Base-by-base conservation (phyloP, 2,329 filamentous ascomycete genomes). In the Beauveria sp. region DNA sequence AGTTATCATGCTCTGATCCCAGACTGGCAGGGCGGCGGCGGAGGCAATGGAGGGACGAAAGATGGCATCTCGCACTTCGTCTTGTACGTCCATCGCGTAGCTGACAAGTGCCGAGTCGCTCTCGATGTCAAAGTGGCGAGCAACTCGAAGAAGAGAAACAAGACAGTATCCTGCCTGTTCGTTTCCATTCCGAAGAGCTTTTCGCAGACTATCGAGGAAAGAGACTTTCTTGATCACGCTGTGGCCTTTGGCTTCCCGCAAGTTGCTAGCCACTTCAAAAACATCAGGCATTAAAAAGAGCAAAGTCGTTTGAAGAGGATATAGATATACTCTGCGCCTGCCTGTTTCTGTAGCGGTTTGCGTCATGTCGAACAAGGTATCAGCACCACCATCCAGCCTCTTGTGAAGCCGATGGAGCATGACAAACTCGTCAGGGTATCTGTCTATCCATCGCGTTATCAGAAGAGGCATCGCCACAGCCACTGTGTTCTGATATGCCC, bases 361-460 rank as follows among this genome's bases (percentile, higher is more conserved):
- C 5, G 84, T 81, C 83, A 89, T 88, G 67, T 89, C 87, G 68
- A 89, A 88, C 26, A 89, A 76, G 0, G 84, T 88, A 68, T 89
- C 87, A 5, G 84, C 82, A 10, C 83, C 83, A 53, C 82, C 84
- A 66, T 88, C 86, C n/a, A 88, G 77, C 67, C 84, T 80, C 67
- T 79, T 83, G 65, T 83, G 83, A 63, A 79, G 77, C 18, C 79
- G 79, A 70, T 89, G 87, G 62, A 88, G 74, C 62, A 81, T 78
- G 52, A 88, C 81, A 69, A 89, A 89, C 70, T 89, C 86, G 42
- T 79, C 73, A 1, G 87, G 86, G 65, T 82, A 84, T 10, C 84
- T 80, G 67, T 88, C 84, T 42, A 89, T 79, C 87, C 87, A 89
- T 65, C 84, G 77, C 38, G 80, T 81, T 61, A 89, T 85, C 57